A percentile compares a stretch with the other conserved stretches of the same genome.
Conservation (phyloP, 371 early-diverging fungal species). For the Rhizopus sp. region DNA sequence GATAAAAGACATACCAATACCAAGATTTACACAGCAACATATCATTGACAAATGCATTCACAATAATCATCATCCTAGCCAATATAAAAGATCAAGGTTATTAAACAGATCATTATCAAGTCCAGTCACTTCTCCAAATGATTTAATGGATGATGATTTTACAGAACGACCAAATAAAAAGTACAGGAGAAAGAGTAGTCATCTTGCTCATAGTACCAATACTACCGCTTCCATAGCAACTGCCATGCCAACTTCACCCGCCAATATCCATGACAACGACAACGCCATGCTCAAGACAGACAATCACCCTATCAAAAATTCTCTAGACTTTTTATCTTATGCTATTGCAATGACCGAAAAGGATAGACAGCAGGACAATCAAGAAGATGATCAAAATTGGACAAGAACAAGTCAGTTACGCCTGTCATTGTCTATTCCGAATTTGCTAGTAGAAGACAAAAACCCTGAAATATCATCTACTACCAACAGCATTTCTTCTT, state of each 20-base stretch:
- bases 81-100: slow-evolving; percentile 17
- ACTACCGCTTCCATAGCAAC: background rate
- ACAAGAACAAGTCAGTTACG: slow-evolving; percentile 26
- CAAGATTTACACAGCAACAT: slow-evolving; percentile 48
- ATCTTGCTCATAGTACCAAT: too few species aligned
- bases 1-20: slow-evolving; percentile 36
- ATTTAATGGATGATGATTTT: background rate
- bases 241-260: background rate
- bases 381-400: slow-evolving; percentile 16
- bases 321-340: slow-evolving; percentile 38
- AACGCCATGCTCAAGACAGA: too few species aligned
- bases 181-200: background rate
- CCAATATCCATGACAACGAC: background rate
- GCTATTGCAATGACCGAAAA: slow-evolving; percentile 44
- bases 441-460: slow-evolving; percentile 22
- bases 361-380: slow-evolving; percentile 1
- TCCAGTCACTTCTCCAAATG: slow-evolving; percentile 1
- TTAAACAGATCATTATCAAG: slow-evolving; percentile 8
- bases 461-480: slow-evolving; percentile 5
- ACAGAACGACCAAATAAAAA: background rate
- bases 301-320: slow-evolving; percentile 11
- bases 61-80: slow-evolving; percentile 17
- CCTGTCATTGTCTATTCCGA: slow-evolving; percentile 3
- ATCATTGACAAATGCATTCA: slow-evolving; percentile 35
- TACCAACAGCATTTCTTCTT: too few species aligned